Conservation (phyloP, 78 protist species). For the Chrysochromulina tobinii region DNA sequence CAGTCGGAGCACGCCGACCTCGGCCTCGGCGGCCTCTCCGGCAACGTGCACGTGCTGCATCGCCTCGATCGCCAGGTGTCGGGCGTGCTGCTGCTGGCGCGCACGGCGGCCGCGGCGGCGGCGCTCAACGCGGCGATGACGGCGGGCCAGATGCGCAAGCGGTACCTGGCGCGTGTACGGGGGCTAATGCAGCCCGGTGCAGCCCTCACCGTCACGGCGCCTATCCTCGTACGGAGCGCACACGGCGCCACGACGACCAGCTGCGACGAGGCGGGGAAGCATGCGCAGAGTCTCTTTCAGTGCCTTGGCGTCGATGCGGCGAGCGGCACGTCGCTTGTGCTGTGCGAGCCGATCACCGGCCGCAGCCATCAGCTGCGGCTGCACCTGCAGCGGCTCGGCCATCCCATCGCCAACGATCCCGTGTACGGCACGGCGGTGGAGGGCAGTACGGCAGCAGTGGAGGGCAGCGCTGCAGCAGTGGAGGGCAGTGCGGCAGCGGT, state of each 20-base stretch:
- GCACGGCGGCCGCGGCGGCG: not conserved
- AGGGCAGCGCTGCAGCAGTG: too few relatives aligned
- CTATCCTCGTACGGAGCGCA: not conserved
- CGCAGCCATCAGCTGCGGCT: constrained; percentile 90
- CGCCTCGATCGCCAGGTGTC: not conserved
- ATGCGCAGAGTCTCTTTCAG: not conserved
- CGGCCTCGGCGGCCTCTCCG: not conserved
- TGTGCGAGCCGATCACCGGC: constrained; percentile 81
- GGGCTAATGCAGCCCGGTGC: not conserved
- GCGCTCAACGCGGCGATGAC: not conserved
- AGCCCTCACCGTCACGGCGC: not conserved
- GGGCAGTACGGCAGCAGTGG: too few relatives aligned
- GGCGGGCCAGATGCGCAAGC: not conserved
- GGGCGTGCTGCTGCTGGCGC: constrained; percentile 3
- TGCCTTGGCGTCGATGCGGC: not conserved
- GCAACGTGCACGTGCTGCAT: not conserved
- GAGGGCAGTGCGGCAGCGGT: too few relatives aligned
- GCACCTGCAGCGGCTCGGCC: constrained; percentile 74
- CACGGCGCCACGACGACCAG: not conserved
- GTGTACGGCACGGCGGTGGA: constrained; percentile 40
- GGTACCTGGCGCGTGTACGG: not conserved
- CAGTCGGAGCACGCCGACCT: not conserved
- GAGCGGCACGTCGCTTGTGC: constrained; percentile 10
- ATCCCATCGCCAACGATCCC: constrained; percentile 84
- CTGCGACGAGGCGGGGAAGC: not conserved